phyloP scores from a whole-genome alignment of 768 basidiomycete genomes.

The Serendipita sp. region DNA sequence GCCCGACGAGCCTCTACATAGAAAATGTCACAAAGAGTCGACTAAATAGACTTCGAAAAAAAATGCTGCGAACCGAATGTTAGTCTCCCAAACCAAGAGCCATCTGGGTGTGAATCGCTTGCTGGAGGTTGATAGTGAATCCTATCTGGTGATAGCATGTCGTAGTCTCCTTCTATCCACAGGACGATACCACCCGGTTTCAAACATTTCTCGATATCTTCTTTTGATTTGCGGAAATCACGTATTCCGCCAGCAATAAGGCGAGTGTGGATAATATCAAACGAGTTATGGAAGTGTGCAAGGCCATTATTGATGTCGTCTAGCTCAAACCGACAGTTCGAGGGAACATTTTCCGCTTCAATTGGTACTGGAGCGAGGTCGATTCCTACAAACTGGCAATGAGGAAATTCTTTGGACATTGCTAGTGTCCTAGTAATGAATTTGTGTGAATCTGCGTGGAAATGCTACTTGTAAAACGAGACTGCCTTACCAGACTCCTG shows the following conservation, averaged over 20 bases:
- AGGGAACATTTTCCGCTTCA: background rate
- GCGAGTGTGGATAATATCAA: slow-evolving; percentile 5
- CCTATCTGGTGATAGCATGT: background rate
- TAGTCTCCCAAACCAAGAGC: background rate
- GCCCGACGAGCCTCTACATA: background rate
- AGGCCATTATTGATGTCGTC: slow-evolving; percentile 7
- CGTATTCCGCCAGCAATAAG: slow-evolving; percentile 4
- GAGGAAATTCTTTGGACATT: slow-evolving; percentile 4
- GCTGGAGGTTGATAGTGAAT: background rate
- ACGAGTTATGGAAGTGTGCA: slow-evolving; percentile 6
- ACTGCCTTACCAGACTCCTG: background rate
- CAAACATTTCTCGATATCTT: slow-evolving; percentile 5
- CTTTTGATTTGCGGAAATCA: slow-evolving; percentile 5
- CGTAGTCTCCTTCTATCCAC: slow-evolving; percentile 4
- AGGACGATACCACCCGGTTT: slow-evolving; percentile 7
- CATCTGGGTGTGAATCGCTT: background rate
- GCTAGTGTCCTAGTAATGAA: background rate
- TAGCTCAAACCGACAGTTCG: slow-evolving; percentile 9
- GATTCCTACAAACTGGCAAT: slow-evolving; percentile 6
- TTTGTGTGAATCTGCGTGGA: too few relatives aligned
- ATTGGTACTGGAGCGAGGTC: slow-evolving; percentile 8
- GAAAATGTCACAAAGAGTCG: background rate
- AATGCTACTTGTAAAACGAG: too few relatives aligned
- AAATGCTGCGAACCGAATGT: background rate
- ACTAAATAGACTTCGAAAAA: background rate